A percentile compares a stretch with the other conserved stretches of the same genome.
phyloP scores from a whole-genome alignment of 495 filamentous ascomycete genomes.

The Penicillium malachiteum region DNA sequence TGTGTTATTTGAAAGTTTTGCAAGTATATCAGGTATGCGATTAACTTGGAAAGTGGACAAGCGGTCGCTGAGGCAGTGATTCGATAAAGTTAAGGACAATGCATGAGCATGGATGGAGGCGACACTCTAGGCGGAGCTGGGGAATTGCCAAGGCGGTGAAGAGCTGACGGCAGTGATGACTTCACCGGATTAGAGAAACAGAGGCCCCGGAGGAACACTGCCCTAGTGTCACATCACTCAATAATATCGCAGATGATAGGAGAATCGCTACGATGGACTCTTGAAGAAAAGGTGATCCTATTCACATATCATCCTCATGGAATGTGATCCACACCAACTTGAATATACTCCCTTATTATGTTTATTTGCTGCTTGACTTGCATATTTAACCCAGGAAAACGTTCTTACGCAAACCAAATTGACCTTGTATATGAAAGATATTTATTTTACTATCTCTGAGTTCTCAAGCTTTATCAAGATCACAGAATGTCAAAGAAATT shows the following conservation, averaged over 20 bases:
- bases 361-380: no score
- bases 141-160: constrained; percentile 1
- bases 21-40: not conserved
- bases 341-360: no score
- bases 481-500: not conserved
- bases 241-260: no score
- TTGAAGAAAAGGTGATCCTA: no score
- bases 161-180: not conserved
- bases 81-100: not conserved
- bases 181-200: not conserved
- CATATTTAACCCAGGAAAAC: no score
- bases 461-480: not conserved
- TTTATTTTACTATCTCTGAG: no score
- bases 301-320: no score
- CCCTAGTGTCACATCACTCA: no score
- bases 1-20: not conserved
- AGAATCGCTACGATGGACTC: no score
- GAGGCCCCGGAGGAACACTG: no score
- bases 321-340: no score
- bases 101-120: not conserved
- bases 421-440: not conserved
- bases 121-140: not conserved
- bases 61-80: not conserved
- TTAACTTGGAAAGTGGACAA: not conserved
- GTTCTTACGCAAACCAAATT: not conserved